Base-by-base conservation (phyloP, 2,329 filamentous ascomycete genomes). In the Lachnellula subtilissima region DNA sequence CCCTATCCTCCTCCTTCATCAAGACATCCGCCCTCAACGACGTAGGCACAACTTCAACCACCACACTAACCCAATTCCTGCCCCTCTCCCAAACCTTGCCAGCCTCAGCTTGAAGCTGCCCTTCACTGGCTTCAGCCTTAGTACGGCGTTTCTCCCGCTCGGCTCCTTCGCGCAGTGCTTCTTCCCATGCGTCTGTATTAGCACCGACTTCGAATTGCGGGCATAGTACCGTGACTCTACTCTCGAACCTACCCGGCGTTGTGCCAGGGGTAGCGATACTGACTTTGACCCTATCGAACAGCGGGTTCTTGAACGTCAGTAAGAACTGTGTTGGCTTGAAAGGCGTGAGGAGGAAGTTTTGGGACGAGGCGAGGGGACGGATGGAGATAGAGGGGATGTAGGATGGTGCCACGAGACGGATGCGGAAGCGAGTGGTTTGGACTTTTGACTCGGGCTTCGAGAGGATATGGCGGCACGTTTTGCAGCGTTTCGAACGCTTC, bases 81-180 rank as follows among this genome's bases (percentile, higher is more conserved):
- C 92, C 93, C 53, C 87, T 83, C 61, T 97, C 92, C 89, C 91
- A 99, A n/a, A 97, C 86, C 73, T 97, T 97, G 52, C 93, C 94
- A 0, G 89, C 89, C 71, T 96, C 91, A 15, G 89, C 83, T 67
- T 84, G 85, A 45, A 68, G 75, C 69, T 65, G 74, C 64, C 72
- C 72, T 14, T 73, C 68, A 32, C 70, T 71, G 11, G 60, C 61
- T 48, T 69, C 68, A 0, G 63, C 66, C 51, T 68, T 68, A 19
- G 61, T 67, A 4, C 63, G 52, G 17, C 57, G 71, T 75, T 66
- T 74, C 75, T 65, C 69, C 69, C 65, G 66, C 74, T 69, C 67
- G 68, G 62, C 68, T 71, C 69, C 70, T 59, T 64, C 61, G 9
- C 71, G 57, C 54, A 97, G 78, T 0, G 92, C 93, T 69, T 97